These are phyloP conservation scores for Leishmania arabica DNA, from an alignment of 208 protist species.

Conservation along the genomic window DNA sequence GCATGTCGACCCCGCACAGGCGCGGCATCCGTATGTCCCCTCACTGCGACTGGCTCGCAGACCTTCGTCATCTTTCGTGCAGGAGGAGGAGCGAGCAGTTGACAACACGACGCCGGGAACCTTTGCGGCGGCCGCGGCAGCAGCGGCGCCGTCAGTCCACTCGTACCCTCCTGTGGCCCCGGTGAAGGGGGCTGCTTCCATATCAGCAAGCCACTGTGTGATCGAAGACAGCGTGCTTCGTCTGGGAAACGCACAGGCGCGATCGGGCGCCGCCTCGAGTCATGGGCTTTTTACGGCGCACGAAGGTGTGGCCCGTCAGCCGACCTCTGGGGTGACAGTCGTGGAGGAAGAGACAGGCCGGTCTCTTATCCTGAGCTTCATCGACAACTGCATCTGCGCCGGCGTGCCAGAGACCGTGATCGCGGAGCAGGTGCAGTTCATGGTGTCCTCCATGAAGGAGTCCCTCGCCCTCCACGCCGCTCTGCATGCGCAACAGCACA, in stretches of 20 bases:
- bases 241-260: background rate
- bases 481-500: constrained; percentile 57
- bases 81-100: background rate
- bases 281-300: background rate
- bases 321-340: background rate
- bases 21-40: background rate
- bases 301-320: background rate
- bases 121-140: background rate
- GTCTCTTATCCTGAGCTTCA: constrained; percentile 70
- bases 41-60: background rate
- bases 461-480: constrained; percentile 59
- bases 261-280: background rate
- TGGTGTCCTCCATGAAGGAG: constrained; percentile 77
- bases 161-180: background rate
- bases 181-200: background rate
- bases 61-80: background rate
- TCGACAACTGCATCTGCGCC: constrained; percentile 63
- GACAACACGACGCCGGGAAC: background rate
- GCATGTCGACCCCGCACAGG: constrained; percentile 1
- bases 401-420: constrained; percentile 71
- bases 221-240: constrained; percentile 13
- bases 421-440: constrained; percentile 74
- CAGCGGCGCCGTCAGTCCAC: background rate
- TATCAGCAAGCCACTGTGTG: background rate
- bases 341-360: constrained; percentile 20